Evolutionary conservation across 192 early-diverging fungal genomes (phyloP).

Genomic region (Backusella psychrophila): DNA sequence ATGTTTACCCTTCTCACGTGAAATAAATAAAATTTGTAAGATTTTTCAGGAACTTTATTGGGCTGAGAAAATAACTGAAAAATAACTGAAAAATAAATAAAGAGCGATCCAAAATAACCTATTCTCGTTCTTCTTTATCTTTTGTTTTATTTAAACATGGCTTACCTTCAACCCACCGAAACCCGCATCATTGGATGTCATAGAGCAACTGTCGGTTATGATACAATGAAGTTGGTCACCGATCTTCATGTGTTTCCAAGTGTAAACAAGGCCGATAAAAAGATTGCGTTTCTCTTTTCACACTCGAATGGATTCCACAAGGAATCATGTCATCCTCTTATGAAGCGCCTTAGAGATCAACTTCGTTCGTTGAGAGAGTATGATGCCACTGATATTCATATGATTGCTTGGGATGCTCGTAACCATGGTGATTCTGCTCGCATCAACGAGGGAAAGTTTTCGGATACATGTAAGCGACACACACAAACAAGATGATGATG

Average conservation of each 20-base stretch:
- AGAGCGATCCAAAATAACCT: not conserved
- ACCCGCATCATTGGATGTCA: conserved; percentile 13
- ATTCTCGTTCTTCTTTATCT: not conserved
- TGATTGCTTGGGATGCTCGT: conserved; percentile 53
- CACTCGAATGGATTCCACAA: conserved; percentile 65
- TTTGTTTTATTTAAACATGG: conserved; percentile 3
- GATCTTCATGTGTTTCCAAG: conserved; percentile 22
- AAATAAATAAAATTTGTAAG: conserved; percentile 2
- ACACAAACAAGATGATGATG: not conserved
- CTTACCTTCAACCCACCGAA: conserved; percentile 8
- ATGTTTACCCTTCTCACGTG: conserved; percentile 3
- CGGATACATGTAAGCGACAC: conserved; percentile 32
- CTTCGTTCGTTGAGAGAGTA: conserved; percentile 16
- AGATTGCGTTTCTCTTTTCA: conserved; percentile 40
- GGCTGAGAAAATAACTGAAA: not conserved
- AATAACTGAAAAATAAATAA: not conserved
- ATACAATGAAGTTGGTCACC: conserved; percentile 14
- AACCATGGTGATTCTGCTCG: conserved; percentile 59
- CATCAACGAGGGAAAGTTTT: conserved; percentile 42
- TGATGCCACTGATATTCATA: conserved; percentile 21
- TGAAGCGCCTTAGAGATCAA: conserved; percentile 25
- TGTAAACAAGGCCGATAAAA: not conserved
- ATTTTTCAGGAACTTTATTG: not conserved
- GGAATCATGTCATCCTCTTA: conserved; percentile 55
- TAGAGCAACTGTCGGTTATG: not conserved